Conservation (phyloP, 2,329 filamentous ascomycete species). For the Pseudocercospora pini-densiflorae region DNA sequence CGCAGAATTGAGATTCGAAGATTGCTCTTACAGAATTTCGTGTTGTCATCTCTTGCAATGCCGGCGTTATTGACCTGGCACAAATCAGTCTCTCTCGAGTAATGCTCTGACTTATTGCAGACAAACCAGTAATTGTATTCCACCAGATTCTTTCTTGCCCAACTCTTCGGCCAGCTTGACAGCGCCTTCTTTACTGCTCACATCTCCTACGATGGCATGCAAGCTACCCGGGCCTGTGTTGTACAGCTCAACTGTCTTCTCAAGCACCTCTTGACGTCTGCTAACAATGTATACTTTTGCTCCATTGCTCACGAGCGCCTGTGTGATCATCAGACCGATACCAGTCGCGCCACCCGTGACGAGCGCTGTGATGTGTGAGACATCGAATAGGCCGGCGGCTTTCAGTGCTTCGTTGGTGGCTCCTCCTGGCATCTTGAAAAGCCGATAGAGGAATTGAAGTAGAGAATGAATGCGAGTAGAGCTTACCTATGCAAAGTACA, state of each 20-base stretch:
- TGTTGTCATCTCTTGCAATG: too few relatives aligned
- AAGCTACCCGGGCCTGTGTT: slow-evolving; percentile 49
- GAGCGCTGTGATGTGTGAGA: slow-evolving; percentile 51
- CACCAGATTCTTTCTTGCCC: slow-evolving; percentile 46
- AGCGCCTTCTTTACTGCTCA: slow-evolving; percentile 58
- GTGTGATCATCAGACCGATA: slow-evolving; percentile 43
- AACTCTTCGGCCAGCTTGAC: slow-evolving; percentile 48
- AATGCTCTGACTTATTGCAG: too few relatives aligned
- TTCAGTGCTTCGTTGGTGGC: slow-evolving; percentile 47
- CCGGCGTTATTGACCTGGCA: too few relatives aligned
- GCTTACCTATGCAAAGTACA: too few relatives aligned
- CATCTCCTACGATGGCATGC: slow-evolving; percentile 49
- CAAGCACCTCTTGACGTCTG: slow-evolving; percentile 49
- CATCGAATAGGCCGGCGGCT: slow-evolving; percentile 51
- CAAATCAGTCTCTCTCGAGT: too few relatives aligned
- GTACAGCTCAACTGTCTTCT: slow-evolving; percentile 53
- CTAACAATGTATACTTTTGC: slow-evolving; percentile 55
- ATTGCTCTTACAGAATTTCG: too few relatives aligned
- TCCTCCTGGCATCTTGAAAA: slow-evolving; percentile 31
- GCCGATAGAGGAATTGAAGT: too few relatives aligned
- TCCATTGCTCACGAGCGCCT: slow-evolving; percentile 42
- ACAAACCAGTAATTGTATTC: too few relatives aligned
- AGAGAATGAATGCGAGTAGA: too few relatives aligned
- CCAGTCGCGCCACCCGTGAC: slow-evolving; percentile 53
- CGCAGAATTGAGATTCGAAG: too few relatives aligned